Percentiles rank a stretch among this genome's conserved stretches.
phyloP scores from a whole-genome alignment of 345 rosid species.

The Linum usitatissimum region DNA sequence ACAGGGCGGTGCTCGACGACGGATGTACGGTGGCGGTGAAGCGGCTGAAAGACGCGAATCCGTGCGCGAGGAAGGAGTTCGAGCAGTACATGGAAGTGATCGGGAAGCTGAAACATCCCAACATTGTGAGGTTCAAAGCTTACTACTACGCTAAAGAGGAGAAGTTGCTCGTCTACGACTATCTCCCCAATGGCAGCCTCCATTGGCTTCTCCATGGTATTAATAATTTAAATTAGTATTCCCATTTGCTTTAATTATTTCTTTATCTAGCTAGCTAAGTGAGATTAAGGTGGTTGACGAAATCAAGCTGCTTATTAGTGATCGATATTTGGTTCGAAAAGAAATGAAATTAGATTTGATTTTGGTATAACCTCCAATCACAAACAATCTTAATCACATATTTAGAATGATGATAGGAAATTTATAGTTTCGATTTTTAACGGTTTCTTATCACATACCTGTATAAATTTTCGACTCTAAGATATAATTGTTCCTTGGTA shows the following conservation, averaged over 20 bases:
- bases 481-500: too few relatives aligned
- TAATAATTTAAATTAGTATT: neutral
- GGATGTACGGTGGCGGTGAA: constrained; percentile 78
- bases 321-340: too few relatives aligned
- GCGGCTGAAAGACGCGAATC: constrained; percentile 83
- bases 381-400: too few relatives aligned
- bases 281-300: too few relatives aligned
- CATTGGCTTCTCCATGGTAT: constrained; percentile 81
- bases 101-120: constrained; percentile 69
- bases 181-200: constrained; percentile 80
- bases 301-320: too few relatives aligned
- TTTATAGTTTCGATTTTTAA: too few relatives aligned
- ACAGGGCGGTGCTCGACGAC: constrained; percentile 80
- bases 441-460: too few relatives aligned
- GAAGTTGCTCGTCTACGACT: constrained; percentile 86
- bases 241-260: neutral
- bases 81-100: constrained; percentile 90
- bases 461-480: too few relatives aligned
- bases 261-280: neutral
- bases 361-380: too few relatives aligned
- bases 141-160: constrained; percentile 89
- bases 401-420: too few relatives aligned
- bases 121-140: constrained; percentile 67
- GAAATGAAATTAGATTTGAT: too few relatives aligned
- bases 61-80: constrained; percentile 78